Evolutionary conservation across 2,329 filamentous ascomycete species (phyloP).

Genomic region (Phaeomoniella chlamydospora): DNA sequence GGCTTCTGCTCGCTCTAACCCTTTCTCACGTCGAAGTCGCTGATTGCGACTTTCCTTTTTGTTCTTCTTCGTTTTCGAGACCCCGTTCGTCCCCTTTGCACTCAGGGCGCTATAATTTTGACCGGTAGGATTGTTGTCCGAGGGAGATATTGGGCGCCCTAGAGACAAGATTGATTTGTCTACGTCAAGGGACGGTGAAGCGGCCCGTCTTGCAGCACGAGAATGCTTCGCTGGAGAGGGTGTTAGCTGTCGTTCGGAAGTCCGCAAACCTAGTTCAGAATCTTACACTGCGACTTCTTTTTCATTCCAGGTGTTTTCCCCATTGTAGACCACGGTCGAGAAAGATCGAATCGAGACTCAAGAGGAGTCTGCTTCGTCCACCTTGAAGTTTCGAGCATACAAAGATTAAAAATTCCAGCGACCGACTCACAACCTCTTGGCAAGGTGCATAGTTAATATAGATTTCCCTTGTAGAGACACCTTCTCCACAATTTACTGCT

Average conservation of each 20-base stretch:
- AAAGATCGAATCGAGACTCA: no score
- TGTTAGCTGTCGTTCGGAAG: constrained; percentile 4
- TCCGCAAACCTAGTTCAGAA: neutral
- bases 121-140: constrained; percentile 22
- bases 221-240: constrained; percentile 36
- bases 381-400: no score
- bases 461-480: no score
- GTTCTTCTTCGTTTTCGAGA: constrained; percentile 30
- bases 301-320: neutral
- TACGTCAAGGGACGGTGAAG: constrained; percentile 37
- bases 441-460: no score
- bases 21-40: constrained; percentile 36
- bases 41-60: constrained; percentile 39
- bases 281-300: constrained; percentile 1
- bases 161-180: constrained; percentile 33
- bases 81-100: constrained; percentile 33
- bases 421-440: no score
- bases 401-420: no score
- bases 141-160: constrained; percentile 20
- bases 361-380: no score
- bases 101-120: constrained; percentile 20
- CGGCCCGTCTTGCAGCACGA: constrained; percentile 42
- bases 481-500: no score
- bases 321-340: no score
- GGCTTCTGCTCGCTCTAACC: constrained; percentile 39